A percentile compares a stretch with the other conserved stretches of the same genome.
Evolutionary conservation across 179 eudicot species (phyloP).

Genomic region (Camellia oleifera): DNA sequence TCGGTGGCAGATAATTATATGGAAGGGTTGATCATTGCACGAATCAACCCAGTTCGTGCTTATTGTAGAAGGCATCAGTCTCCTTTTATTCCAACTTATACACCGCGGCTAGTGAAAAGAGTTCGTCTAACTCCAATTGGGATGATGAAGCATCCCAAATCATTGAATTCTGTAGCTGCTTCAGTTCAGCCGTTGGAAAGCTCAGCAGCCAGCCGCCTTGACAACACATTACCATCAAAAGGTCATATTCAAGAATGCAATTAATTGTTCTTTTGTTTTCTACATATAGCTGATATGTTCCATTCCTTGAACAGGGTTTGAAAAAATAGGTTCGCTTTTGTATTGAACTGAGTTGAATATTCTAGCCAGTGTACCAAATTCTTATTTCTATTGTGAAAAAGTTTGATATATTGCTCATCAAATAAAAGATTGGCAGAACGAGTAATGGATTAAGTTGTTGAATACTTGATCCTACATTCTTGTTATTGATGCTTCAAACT

Average conservation of each 20-base stretch:
- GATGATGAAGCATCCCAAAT: constrained; percentile 36
- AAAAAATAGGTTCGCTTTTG: not conserved
- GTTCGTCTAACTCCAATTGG: constrained; percentile 30
- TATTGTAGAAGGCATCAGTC: constrained; percentile 24
- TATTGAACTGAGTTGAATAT: constrained; percentile 6
- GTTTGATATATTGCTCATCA: not conserved
- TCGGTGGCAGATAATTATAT: constrained; percentile 26
- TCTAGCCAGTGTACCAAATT: not conserved
- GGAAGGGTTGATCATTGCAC: constrained; percentile 59
- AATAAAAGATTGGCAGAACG: not conserved
- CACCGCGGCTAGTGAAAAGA: constrained; percentile 24
- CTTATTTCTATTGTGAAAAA: not conserved
- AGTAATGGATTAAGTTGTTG: not conserved
- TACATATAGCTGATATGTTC: not conserved
- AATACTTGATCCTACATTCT: not conserved
- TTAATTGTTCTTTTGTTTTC: not conserved
- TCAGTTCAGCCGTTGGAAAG: constrained; percentile 51
- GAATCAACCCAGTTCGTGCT: constrained; percentile 30
- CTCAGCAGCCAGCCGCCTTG: constrained; percentile 40
- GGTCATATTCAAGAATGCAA: constrained; percentile 33
- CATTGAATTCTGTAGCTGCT: constrained; percentile 40
- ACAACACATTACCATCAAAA: constrained; percentile 77
- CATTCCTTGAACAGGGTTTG: not conserved
- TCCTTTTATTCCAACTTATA: constrained; percentile 24
- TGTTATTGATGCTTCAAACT: not conserved